phyloP scores from a whole-genome alignment of 257 asterid genomes.

The Pogostemon cablin region DNA sequence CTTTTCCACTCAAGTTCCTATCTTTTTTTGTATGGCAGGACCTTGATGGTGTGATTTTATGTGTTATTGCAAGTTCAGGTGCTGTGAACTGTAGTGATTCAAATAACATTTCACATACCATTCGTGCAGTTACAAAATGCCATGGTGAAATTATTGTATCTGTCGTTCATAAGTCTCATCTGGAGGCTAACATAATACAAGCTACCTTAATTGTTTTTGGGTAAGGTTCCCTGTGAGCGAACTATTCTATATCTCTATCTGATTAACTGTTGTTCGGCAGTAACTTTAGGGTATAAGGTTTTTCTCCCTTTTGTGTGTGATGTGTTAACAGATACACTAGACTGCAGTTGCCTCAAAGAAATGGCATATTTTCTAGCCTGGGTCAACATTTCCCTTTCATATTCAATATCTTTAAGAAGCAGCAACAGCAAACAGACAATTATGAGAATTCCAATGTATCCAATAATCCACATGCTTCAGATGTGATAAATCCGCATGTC shows the following conservation, averaged over 20 bases:
- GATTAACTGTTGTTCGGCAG: conserved; percentile 2
- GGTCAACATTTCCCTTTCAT: conserved; percentile 82
- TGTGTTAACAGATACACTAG: conserved; percentile 46
- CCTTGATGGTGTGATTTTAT: conserved; percentile 63
- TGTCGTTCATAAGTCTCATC: conserved; percentile 54
- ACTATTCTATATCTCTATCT: neutral
- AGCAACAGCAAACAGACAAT: conserved; percentile 46
- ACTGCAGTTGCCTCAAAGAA: conserved; percentile 56
- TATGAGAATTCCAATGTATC: conserved; percentile 36
- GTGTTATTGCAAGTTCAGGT: conserved; percentile 80
- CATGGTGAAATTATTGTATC: conserved; percentile 59
- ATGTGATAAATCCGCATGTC: conserved; percentile 37
- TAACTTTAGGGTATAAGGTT: neutral
- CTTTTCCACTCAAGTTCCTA: conserved; percentile 26
- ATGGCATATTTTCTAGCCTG: conserved; percentile 70
- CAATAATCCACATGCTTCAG: conserved; percentile 40
- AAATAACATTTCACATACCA: conserved; percentile 44
- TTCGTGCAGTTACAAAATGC: conserved; percentile 61
- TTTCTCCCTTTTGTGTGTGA: conserved; percentile 23
- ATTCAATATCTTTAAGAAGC: conserved; percentile 72
- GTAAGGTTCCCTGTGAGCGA: conserved; percentile 50
- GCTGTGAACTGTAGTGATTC: conserved; percentile 51
- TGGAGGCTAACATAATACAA: conserved; percentile 59
- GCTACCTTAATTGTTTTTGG: conserved; percentile 77
- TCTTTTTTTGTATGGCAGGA: conserved; percentile 53